phyloP scores from a whole-genome alignment of 345 rosid species.

The Acer yangbiense region DNA sequence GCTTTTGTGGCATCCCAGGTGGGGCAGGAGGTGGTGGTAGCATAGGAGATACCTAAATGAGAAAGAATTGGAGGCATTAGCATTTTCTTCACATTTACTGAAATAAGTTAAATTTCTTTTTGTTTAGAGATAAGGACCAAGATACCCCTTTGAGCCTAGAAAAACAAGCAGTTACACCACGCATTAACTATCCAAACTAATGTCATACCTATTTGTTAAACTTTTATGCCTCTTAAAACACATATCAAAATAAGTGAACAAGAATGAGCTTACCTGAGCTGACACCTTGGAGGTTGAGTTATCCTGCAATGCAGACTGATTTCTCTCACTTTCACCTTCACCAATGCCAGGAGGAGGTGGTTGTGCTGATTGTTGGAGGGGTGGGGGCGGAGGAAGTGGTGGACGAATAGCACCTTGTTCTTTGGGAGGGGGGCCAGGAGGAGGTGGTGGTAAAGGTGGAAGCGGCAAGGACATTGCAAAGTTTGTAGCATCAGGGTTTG shows the following conservation, averaged over 20 bases:
- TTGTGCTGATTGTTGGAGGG: slow-evolving; percentile 55
- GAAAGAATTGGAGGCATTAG: slow-evolving; percentile 10
- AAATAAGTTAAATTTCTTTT: background rate
- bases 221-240: background rate
- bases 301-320: slow-evolving; percentile 41
- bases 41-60: slow-evolving; percentile 45
- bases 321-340: slow-evolving; percentile 47
- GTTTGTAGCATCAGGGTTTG: slow-evolving; percentile 46
- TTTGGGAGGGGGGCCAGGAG: slow-evolving; percentile 88
- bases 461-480: slow-evolving; percentile 62
- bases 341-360: slow-evolving; percentile 61
- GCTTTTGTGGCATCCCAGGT: slow-evolving; percentile 53
- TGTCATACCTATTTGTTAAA: background rate
- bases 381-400: slow-evolving; percentile 73
- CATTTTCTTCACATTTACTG: background rate
- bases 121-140: background rate
- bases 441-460: slow-evolving; percentile 76
- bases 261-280: slow-evolving; percentile 43
- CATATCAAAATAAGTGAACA: slow-evolving; percentile 3
- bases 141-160: background rate
- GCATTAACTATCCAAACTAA: background rate
- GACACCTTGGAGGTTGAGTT: slow-evolving; percentile 46
- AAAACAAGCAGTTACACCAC: background rate
- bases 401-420: slow-evolving; percentile 52
- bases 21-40: slow-evolving; percentile 69